phyloP scores from a whole-genome alignment of 306 rosid genomes.

The Lithocarpus polystachyus region DNA sequence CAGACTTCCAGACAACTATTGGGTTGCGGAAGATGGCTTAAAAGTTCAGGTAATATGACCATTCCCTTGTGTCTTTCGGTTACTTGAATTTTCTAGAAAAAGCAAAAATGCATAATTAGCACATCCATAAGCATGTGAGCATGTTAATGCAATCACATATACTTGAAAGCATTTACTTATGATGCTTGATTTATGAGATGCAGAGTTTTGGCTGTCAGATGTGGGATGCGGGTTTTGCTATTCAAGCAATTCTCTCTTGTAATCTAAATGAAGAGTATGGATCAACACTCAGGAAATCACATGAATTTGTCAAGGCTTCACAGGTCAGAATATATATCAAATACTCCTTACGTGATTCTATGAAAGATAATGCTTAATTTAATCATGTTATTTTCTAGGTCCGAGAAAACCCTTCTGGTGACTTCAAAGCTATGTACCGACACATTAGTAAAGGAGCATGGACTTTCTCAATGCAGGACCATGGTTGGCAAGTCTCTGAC shows the following conservation, averaged over 20 bases:
- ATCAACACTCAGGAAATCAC: conserved; percentile 51
- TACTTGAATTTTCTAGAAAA: too few species aligned
- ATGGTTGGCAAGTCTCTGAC: conserved; percentile 65
- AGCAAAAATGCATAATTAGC: too few species aligned
- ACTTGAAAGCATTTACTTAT: not conserved
- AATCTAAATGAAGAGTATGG: conserved; percentile 47
- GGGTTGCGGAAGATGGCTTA: conserved; percentile 86
- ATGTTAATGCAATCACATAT: not conserved
- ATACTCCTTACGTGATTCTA: not conserved
- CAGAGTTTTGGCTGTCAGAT: conserved; percentile 50
- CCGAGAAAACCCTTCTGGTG: conserved; percentile 44
- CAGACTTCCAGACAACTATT: conserved; percentile 58
- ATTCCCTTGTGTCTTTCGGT: not conserved
- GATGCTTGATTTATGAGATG: not conserved
- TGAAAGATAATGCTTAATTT: not conserved
- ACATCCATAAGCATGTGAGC: too few species aligned
- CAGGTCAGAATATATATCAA: conserved; percentile 33
- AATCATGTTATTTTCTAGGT: conserved; percentile 17
- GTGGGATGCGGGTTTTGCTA: conserved; percentile 58
- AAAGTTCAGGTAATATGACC: conserved; percentile 48
- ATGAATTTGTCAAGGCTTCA: conserved; percentile 56
- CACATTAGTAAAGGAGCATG: conserved; percentile 58
- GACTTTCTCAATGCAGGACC: conserved; percentile 54
- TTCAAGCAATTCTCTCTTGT: conserved; percentile 54
- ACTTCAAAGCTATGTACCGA: conserved; percentile 43